These are phyloP conservation scores for Exophiala lecanii-corni DNA, from an alignment of 2,329 filamentous ascomycete species.

Conservation along the genomic window DNA sequence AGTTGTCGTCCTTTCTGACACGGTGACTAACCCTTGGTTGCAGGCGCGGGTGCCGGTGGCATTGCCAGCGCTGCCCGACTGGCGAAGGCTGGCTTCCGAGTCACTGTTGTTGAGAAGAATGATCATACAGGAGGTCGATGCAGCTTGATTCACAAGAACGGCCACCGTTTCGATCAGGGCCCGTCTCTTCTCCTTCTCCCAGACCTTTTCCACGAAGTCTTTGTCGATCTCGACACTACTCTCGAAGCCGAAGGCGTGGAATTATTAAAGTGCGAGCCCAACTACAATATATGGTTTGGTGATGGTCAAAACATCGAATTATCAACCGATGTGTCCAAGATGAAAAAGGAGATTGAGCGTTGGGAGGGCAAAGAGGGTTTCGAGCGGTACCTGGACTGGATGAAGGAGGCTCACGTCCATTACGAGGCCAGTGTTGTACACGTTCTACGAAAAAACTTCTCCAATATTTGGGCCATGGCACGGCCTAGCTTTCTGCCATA, in stretches of 20 bases:
- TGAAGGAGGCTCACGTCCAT: constrained; percentile 63
- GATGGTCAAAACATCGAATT: constrained; percentile 62
- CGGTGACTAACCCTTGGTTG: not conserved
- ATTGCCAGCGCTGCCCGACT: constrained; percentile 68
- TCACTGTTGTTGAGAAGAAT: constrained; percentile 78
- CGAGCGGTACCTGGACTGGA: constrained; percentile 61
- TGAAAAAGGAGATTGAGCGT: constrained; percentile 68
- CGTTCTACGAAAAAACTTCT: constrained; percentile 65
- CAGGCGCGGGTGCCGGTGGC: constrained; percentile 67
- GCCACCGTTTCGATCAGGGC: constrained; percentile 65
- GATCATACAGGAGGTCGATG: constrained; percentile 67
- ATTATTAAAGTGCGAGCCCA: constrained; percentile 67
- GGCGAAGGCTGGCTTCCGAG: constrained; percentile 63
- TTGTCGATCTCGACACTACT: constrained; percentile 63
- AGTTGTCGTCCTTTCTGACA: not conserved
- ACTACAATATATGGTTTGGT: constrained; percentile 70
- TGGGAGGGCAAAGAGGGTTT: constrained; percentile 69
- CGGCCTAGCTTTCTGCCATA: constrained; percentile 56
- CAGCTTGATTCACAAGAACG: constrained; percentile 55
- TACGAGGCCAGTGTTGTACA: constrained; percentile 64
- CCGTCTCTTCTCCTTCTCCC: constrained; percentile 70
- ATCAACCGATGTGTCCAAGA: constrained; percentile 62
- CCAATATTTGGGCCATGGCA: constrained; percentile 53
- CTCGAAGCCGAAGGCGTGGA: constrained; percentile 62
- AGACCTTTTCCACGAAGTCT: constrained; percentile 64